Conservation (phyloP, 176 grass and related monocot species). For the Rhynchospora tenuis region DNA sequence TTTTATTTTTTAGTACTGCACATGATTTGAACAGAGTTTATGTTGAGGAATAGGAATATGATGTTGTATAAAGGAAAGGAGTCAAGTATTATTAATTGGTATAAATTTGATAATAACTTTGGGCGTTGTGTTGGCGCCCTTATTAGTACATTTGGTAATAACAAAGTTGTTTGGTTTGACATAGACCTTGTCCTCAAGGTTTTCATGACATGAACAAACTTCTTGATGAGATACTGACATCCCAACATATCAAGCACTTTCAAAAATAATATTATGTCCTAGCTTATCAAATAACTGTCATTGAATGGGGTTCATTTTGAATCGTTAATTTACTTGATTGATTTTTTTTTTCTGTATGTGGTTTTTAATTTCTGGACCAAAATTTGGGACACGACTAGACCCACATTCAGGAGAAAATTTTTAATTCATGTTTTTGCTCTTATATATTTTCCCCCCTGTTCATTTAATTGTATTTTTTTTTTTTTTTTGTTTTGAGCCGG, state of each 20-base stretch:
- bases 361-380: not conserved
- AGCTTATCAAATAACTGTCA: not conserved
- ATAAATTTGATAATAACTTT: not conserved
- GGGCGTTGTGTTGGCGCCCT: not conserved
- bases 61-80: not conserved
- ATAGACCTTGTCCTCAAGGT: not conserved
- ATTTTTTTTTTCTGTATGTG: not conserved
- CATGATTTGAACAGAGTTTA: not conserved
- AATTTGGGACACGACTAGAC: not conserved
- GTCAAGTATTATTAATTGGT: not conserved
- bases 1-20: not conserved
- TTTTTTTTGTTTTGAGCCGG: not conserved
- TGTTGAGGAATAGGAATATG: not conserved
- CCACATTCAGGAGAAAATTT: not conserved
- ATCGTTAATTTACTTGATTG: not conserved
- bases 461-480: not conserved
- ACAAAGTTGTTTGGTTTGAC: not conserved
- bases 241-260: not conserved
- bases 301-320: not conserved
- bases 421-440: not conserved
- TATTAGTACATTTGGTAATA: not conserved
- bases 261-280: not conserved
- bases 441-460: not conserved
- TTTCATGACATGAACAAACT: not conserved
- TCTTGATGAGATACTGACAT: constrained; percentile 16